phyloP scores from a whole-genome alignment of 176 grass and related monocot species.

The Poa pratensis region DNA sequence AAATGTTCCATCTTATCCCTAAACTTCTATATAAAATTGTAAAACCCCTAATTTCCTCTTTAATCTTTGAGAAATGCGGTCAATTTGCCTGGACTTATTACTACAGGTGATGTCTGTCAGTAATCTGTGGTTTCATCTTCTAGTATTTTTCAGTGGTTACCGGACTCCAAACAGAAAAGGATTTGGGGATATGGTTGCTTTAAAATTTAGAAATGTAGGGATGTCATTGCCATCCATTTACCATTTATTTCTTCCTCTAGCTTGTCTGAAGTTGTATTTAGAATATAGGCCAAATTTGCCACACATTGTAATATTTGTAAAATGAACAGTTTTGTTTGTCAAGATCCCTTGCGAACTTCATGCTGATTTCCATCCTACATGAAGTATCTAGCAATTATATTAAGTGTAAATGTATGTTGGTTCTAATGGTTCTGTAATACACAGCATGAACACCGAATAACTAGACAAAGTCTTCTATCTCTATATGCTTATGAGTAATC shows the following conservation, averaged over 20 bases:
- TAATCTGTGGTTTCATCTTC: background rate
- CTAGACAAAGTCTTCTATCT: constrained; percentile 14
- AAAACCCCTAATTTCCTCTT: background rate
- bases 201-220: background rate
- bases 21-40: background rate
- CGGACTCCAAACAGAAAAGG: background rate
- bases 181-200: background rate
- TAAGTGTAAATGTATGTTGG: background rate
- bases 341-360: background rate
- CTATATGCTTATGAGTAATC: background rate
- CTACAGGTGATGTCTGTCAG: background rate
- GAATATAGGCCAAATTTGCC: background rate
- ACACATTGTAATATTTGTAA: background rate
- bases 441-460: background rate
- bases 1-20: background rate
- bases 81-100: background rate
- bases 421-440: background rate
- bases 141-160: constrained; percentile 31
- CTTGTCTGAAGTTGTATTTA: constrained; percentile 1
- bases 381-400: background rate
- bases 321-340: background rate
- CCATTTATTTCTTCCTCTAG: background rate
- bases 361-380: constrained; percentile 18
- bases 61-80: background rate
- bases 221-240: constrained; percentile 7